Evolutionary conservation across 257 asterid genomes (phyloP).

Genomic region (Gentiana macrophylla): DNA sequence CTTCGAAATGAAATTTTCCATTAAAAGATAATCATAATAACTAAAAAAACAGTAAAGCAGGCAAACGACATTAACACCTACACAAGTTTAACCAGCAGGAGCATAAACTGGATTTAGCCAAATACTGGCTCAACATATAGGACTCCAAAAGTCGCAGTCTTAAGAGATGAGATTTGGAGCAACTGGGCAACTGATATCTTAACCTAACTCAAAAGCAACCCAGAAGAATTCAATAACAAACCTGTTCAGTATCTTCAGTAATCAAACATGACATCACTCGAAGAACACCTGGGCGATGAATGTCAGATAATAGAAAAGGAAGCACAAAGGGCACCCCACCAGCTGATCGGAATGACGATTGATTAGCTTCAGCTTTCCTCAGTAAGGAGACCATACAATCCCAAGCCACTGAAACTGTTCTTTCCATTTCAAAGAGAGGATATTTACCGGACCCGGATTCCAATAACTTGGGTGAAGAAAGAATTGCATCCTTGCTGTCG

Average conservation of each 20-base stretch:
- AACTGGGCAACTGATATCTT: too few relatives aligned
- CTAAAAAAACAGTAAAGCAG: too few relatives aligned
- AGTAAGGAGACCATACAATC: conserved; percentile 84
- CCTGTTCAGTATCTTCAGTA: conserved; percentile 87
- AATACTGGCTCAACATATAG: too few relatives aligned
- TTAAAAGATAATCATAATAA: too few relatives aligned
- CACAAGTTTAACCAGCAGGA: too few relatives aligned
- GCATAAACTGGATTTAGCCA: too few relatives aligned
- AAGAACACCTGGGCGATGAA: conserved; percentile 83
- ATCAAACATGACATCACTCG: conserved; percentile 87
- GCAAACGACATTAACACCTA: too few relatives aligned
- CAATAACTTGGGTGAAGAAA: conserved; percentile 82
- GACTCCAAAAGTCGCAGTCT: too few relatives aligned
- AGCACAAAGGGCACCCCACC: conserved; percentile 66
- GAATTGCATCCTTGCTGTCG: conserved; percentile 72
- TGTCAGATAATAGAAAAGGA: conserved; percentile 84
- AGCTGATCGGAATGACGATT: conserved; percentile 71
- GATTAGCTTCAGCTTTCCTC: conserved; percentile 90
- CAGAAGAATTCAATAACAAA: conserved; percentile 9
- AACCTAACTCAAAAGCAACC: neutral
- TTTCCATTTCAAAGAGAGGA: conserved; percentile 74
- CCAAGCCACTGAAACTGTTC: conserved; percentile 74
- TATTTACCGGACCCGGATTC: conserved; percentile 78
- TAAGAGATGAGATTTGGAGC: too few relatives aligned
- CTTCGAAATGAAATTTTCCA: too few relatives aligned